Percentiles rank a stretch among this genome's conserved stretches.
Conservation (phyloP, 306 rosid genomes). For the Corylus heterophylla region DNA sequence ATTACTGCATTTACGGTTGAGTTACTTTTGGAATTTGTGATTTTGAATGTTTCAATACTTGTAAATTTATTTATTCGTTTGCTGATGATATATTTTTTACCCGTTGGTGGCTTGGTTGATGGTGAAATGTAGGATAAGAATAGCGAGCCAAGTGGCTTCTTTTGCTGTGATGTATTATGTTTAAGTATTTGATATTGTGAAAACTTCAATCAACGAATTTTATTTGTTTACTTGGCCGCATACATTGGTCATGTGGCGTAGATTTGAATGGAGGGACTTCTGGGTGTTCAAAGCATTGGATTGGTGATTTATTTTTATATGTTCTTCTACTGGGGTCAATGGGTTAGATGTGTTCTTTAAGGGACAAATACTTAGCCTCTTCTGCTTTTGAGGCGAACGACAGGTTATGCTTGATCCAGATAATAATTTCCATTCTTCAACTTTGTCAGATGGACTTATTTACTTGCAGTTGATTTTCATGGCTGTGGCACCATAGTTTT, state of each 20-base stretch:
- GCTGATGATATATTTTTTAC: not conserved
- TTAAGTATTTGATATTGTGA: too few species aligned
- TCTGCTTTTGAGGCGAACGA: conserved; percentile 29
- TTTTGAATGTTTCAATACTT: not conserved
- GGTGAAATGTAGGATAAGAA: not conserved
- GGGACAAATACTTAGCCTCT: conserved; percentile 43
- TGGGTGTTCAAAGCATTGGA: too few species aligned
- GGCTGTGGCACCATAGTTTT: conserved; percentile 30
- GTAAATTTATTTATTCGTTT: not conserved
- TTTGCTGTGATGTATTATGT: not conserved
- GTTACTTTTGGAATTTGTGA: too few species aligned
- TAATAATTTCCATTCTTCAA: conserved; percentile 9
- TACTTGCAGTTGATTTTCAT: conserved; percentile 29
- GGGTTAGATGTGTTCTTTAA: not conserved
- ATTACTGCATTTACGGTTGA: not conserved
- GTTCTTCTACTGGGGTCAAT: not conserved
- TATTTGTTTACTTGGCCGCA: not conserved
- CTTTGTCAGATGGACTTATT: conserved; percentile 26
- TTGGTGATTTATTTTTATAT: too few species aligned
- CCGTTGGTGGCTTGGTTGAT: not conserved
- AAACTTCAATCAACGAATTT: too few species aligned
- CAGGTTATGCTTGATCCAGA: conserved; percentile 45
- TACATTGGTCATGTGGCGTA: not conserved
- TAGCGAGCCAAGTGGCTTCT: not conserved
- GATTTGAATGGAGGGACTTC: not conserved